Evolutionary conservation across 495 filamentous ascomycete genomes (phyloP).

Genomic region (Amniculicola lignicola): DNA sequence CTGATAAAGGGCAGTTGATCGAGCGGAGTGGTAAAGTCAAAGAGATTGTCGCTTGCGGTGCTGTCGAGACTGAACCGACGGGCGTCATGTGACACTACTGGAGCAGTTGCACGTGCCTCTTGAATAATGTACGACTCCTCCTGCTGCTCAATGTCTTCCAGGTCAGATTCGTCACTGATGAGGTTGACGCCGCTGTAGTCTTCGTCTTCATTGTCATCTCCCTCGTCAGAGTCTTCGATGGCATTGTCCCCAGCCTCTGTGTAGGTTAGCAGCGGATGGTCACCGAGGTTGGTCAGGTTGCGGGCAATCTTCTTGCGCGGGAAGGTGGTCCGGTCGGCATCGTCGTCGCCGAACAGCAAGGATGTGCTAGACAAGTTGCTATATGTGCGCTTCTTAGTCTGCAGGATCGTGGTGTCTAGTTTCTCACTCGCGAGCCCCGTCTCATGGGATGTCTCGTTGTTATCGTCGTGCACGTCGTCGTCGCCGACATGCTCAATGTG

Average conservation of each 20-base stretch:
- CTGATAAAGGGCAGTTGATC: not conserved
- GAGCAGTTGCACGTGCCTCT: constrained; percentile 39
- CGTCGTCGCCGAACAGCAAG: constrained; percentile 21
- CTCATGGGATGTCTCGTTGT: constrained; percentile 27
- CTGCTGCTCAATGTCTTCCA: constrained; percentile 61
- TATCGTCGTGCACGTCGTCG: constrained; percentile 14
- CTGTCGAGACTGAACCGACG: constrained; percentile 24
- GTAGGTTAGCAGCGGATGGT: constrained; percentile 23
- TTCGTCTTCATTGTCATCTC: constrained; percentile 53
- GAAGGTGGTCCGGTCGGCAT: constrained; percentile 7
- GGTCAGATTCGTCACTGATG: constrained; percentile 70
- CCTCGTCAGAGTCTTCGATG: constrained; percentile 44
- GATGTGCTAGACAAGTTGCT: constrained; percentile 35
- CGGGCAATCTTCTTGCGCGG: constrained; percentile 26
- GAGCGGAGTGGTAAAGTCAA: constrained; percentile 7
- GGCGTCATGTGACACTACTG: constrained; percentile 23
- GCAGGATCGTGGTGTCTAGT: not conserved
- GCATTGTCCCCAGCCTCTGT: constrained; percentile 29
- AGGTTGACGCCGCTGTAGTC: constrained; percentile 71
- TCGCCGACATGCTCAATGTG: constrained; percentile 22
- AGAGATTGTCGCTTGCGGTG: constrained; percentile 12
- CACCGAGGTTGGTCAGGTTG: constrained; percentile 23
- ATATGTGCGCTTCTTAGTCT: constrained; percentile 31
- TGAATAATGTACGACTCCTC: constrained; percentile 63
- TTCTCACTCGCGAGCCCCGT: constrained; percentile 25